Conservation (phyloP, 2,329 filamentous ascomycete genomes). For the Chaetomiaceae sp. region DNA sequence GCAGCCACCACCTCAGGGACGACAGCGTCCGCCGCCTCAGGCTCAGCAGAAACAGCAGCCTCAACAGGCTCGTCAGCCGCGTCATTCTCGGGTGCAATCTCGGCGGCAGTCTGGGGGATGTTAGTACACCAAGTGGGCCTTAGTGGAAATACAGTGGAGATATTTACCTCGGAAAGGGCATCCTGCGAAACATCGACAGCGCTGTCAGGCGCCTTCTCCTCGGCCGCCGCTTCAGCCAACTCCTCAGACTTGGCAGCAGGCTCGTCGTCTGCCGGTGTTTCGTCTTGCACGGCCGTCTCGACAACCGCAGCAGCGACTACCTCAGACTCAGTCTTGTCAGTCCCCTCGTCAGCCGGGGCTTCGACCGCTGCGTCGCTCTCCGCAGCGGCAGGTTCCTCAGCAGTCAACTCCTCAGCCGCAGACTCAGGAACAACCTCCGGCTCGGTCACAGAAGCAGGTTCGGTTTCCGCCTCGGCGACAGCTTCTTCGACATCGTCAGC, state of each 20-base stretch:
- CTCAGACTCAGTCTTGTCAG: conserved; percentile 1
- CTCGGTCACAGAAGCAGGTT: conserved; percentile 1
- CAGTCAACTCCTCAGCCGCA: neutral
- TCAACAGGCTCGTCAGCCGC: neutral
- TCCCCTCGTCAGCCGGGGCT: neutral
- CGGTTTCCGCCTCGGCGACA: neutral
- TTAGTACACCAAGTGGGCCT: neutral
- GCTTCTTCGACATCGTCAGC: neutral
- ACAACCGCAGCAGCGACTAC: neutral
- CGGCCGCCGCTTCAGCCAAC: neutral
- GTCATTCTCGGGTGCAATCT: conserved; percentile 2
- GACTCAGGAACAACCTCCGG: conserved; percentile 5
- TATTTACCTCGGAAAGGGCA: neutral
- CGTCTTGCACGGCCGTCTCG: neutral
- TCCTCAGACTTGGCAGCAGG: neutral
- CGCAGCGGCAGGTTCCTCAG: conserved; percentile 1
- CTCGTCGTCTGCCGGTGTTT: neutral
- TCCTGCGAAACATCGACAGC: neutral
- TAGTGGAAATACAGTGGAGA: neutral
- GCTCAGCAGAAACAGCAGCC: neutral
- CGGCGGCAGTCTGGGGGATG: neutral
- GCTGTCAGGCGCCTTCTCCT: neutral
- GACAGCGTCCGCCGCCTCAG: no score
- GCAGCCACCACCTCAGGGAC: no score
- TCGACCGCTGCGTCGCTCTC: conserved; percentile 3